phyloP scores from a whole-genome alignment of 768 basidiomycete species.

The Kwoniella pini region DNA sequence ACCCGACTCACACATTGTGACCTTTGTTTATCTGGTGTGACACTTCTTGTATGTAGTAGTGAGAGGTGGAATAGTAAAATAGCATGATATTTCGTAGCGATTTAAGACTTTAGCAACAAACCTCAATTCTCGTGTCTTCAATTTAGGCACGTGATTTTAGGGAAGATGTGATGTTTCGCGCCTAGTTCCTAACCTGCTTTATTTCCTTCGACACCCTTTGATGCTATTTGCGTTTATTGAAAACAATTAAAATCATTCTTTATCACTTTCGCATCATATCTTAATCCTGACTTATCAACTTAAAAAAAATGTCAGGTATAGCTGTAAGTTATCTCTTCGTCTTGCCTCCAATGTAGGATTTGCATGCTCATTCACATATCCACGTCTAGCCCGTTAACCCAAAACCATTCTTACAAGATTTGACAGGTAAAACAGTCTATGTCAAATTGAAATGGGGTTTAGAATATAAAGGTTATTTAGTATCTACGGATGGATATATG shows the following conservation, averaged over 20 bases:
- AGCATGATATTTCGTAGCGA: too few relatives aligned
- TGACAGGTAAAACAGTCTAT: constrained; percentile 94
- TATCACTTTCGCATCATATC: not conserved
- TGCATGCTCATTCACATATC: too few relatives aligned
- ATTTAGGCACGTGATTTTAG: not conserved
- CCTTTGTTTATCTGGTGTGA: not conserved
- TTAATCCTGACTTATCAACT: constrained; percentile 9
- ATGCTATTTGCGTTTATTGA: not conserved
- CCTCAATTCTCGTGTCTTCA: not conserved
- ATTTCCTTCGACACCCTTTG: too few relatives aligned
- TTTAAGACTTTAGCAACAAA: not conserved
- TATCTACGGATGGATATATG: constrained; percentile 99
- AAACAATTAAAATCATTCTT: not conserved
- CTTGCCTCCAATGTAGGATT: not conserved
- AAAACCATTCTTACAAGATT: constrained; percentile 97
- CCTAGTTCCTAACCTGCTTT: too few relatives aligned
- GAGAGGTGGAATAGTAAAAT: too few relatives aligned
- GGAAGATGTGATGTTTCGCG: not conserved
- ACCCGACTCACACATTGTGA: constrained; percentile 8
- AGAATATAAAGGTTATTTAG: constrained; percentile 98
- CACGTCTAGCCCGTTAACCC: constrained; percentile 93
- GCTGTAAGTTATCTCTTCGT: constrained; percentile 42
- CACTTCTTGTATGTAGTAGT: too few relatives aligned
- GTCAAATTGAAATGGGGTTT: constrained; percentile 98
- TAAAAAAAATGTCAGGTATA: constrained; percentile 36